Percentiles rank a stretch among this genome's conserved stretches.
These are phyloP conservation scores for Periconia sp. DNA, from an alignment of 2,329 filamentous ascomycete species.

Conservation along the genomic window DNA sequence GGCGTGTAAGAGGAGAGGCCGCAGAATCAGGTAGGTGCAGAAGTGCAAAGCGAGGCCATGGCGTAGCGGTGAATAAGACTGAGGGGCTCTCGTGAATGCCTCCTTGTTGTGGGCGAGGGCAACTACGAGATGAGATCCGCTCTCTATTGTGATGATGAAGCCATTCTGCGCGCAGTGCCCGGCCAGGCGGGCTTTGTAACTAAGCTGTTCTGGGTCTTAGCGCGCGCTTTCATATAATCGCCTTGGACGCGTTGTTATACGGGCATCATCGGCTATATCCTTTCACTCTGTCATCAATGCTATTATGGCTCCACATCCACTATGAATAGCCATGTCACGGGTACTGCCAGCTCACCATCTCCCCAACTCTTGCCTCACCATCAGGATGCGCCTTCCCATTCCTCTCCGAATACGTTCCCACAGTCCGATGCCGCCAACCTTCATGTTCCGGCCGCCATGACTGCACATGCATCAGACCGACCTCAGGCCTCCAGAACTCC, in stretches of 20 bases:
- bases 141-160: neutral
- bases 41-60: constrained; percentile 16
- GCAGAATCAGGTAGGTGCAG: constrained; percentile 9
- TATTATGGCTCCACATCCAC: constrained; percentile 21
- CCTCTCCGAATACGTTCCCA: neutral
- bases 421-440: neutral
- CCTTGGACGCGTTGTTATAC: neutral
- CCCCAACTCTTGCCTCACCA: neutral
- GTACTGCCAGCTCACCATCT: constrained; percentile 14
- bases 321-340: constrained; percentile 26
- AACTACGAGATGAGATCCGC: neutral
- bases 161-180: too few relatives aligned
- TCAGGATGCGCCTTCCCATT: constrained; percentile 14
- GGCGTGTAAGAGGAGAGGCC: neutral
- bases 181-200: constrained; percentile 9
- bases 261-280: constrained; percentile 3
- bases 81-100: neutral
- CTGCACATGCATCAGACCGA: constrained; percentile 4
- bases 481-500: constrained; percentile 19
- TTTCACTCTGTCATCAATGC: constrained; percentile 2
- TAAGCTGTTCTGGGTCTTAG: constrained; percentile 16
- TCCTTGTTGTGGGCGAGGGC: constrained; percentile 20
- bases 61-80: constrained; percentile 14
- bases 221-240: neutral
- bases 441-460: neutral